Base-by-base conservation (phyloP, 2,329 filamentous ascomycete genomes). In the Fusarium pseudonygamai region DNA sequence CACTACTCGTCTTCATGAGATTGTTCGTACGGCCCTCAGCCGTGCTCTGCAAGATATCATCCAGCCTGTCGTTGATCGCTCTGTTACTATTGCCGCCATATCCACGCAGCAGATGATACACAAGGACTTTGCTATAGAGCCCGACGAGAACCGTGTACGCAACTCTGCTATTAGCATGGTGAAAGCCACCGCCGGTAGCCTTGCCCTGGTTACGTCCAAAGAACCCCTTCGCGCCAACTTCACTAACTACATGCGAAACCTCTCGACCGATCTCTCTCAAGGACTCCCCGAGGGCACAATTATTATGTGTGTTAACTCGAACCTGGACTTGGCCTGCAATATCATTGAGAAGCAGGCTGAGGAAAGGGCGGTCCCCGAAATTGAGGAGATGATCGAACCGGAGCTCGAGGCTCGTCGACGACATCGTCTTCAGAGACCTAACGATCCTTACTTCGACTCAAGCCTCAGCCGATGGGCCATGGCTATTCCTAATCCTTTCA, bases 291-390 rank as follows among this genome's bases (percentile, higher is more conserved):
- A 99, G 83, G 96, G 96, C 12, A 93, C 96, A 37, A 96, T 99
- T 69, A 90, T 98, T 64, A 98, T 99, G 94, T 98, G 97, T 82
- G 96, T 99, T 69, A 99, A 98, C 81, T 96, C 97, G 74, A 99
- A 99, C 80, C 88, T 99, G 36, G 96, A 99, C 76, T 88, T 95
- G 45, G 96, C 97, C 52, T 98, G 96, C 79, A 93, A 90, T 76
- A 93, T 98, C 71, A 97, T 99, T 50, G 96, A 99, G 82, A 95
- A 96, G 82, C 95, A 96, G 59, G 97, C 96, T 7, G 96, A 98
- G 81, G 93, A 97, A 78, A 93, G 96, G 69, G 96, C 96, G 15
- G 87, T 98, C 43, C 93, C 94, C 5, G 96, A 99, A 81, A 98
- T 99, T 67, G 96, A 99, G 80, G 93, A 97, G 71, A 93, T 97